Conservation (phyloP, 306 rosid genomes). For the Cucurbita ficifolia region DNA sequence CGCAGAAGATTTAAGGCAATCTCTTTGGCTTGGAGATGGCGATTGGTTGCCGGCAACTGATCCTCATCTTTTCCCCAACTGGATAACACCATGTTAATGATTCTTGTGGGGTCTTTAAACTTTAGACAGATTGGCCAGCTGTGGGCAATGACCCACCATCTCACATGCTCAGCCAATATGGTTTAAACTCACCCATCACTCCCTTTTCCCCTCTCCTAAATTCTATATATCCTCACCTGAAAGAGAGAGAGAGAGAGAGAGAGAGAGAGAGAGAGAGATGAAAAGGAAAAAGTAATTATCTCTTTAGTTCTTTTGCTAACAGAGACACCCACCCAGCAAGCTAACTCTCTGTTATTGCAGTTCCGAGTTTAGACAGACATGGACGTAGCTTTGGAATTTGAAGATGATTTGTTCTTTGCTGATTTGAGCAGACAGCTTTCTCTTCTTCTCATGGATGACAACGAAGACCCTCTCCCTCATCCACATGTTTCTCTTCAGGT, state of each 20-base stretch:
- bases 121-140: conserved; percentile 53
- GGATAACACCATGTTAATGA: conserved; percentile 49
- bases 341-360: background rate
- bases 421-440: conserved; percentile 74
- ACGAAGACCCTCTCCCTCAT: conserved; percentile 35
- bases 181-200: conserved; percentile 11
- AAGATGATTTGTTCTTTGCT: conserved; percentile 41
- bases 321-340: background rate
- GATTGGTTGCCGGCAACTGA: conserved; percentile 17
- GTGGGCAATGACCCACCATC: conserved; percentile 43
- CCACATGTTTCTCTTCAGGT: conserved; percentile 46
- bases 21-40: conserved; percentile 18
- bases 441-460: conserved; percentile 73
- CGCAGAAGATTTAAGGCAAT: background rate
- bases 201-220: conserved; percentile 16
- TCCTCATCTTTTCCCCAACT: conserved; percentile 27
- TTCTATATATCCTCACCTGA: conserved; percentile 10
- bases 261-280: background rate
- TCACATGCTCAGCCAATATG: conserved; percentile 47
- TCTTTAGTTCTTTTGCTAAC: background rate
- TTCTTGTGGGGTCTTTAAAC: conserved; percentile 31
- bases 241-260: background rate
- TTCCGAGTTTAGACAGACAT: background rate
- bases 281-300: background rate
- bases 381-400: conserved; percentile 12